Evolutionary conservation across 2,329 filamentous ascomycete species (phyloP).

Genomic region (Phyllosticta ampelicida): DNA sequence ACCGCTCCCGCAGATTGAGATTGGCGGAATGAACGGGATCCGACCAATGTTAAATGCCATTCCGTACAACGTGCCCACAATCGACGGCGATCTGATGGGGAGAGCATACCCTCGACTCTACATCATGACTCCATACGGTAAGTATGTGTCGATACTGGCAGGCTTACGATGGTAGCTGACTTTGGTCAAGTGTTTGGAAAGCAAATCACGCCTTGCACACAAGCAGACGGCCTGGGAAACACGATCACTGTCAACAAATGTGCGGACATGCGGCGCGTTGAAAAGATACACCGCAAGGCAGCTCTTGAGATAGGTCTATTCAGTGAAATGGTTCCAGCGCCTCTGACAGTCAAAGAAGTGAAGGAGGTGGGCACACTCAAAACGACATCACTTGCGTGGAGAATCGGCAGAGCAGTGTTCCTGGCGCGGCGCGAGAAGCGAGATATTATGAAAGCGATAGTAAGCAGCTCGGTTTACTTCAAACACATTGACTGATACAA

Average conservation of each 20-base stretch:
- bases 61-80: neutral
- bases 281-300: neutral
- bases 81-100: neutral
- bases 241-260: neutral
- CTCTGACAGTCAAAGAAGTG: neutral
- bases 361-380: neutral
- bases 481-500: neutral
- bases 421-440: neutral
- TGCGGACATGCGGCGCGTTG: neutral
- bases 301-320: neutral
- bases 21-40: neutral
- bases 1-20: neutral
- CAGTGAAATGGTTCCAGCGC: neutral
- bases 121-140: neutral
- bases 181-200: neutral
- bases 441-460: neutral
- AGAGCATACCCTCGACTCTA: neutral
- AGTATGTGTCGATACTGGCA: neutral
- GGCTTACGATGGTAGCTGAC: neutral
- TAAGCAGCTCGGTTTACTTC: neutral
- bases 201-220: neutral
- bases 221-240: neutral
- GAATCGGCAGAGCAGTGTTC: neutral
- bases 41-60: neutral
- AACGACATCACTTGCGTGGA: neutral